These are phyloP conservation scores for Macrophomina phaseolina DNA, from an alignment of 2,329 filamentous ascomycete genomes.

Conservation along the genomic window DNA sequence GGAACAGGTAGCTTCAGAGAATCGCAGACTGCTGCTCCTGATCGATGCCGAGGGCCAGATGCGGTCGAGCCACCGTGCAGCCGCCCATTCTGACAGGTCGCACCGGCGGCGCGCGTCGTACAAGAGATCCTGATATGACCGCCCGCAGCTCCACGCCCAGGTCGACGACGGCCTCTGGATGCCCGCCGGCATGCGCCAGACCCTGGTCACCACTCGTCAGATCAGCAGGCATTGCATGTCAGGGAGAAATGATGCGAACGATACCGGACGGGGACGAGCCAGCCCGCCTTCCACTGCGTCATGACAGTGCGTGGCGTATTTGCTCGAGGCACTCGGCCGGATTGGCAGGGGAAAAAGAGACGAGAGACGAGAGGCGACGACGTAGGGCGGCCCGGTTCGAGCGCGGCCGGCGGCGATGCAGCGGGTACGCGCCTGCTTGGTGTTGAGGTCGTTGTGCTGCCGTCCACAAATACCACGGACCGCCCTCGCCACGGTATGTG, in stretches of 20 bases:
- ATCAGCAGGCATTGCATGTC: constrained; percentile 27
- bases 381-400: neutral
- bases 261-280: constrained; percentile 2
- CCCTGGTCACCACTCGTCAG: constrained; percentile 21
- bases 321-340: neutral
- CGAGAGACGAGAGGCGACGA: neutral
- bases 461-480: constrained; percentile 1
- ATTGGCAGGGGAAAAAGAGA: neutral
- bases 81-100: constrained; percentile 27
- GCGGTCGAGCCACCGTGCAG: constrained; percentile 23
- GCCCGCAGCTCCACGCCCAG: constrained; percentile 20
- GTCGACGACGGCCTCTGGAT: constrained; percentile 4
- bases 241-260: constrained; percentile 24
- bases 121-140: constrained; percentile 19
- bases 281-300: neutral
- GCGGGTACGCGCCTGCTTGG: constrained; percentile 4
- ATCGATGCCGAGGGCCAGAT: constrained; percentile 28
- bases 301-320: constrained; percentile 1
- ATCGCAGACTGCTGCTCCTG: constrained; percentile 19
- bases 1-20: constrained; percentile 23
- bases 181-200: constrained; percentile 24
- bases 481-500: constrained; percentile 14
- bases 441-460: constrained; percentile 12
- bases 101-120: constrained; percentile 13
- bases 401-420: neutral